phyloP scores from a whole-genome alignment of 2,329 filamentous ascomycete genomes.

The Ascochyta clinopodiicola region DNA sequence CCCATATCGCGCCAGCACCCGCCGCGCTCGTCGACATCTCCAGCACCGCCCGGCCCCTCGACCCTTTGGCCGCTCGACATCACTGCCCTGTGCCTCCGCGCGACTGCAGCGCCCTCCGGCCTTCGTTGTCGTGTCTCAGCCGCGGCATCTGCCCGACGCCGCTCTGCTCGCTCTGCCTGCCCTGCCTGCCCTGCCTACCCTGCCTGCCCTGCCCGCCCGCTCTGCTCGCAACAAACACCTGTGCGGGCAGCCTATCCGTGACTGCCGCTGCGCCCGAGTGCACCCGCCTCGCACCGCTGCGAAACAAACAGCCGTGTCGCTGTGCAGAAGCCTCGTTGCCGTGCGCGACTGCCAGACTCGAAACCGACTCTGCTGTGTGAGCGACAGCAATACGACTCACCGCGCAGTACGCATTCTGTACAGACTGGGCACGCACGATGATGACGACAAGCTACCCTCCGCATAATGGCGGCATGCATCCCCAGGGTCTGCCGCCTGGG shows the following conservation, averaged over 20 bases:
- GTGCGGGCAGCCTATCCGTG: conserved; percentile 24
- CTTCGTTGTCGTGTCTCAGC: conserved; percentile 29
- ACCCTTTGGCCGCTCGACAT: conserved; percentile 1
- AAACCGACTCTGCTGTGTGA: not conserved
- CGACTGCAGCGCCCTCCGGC: conserved; percentile 14
- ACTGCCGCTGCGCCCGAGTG: conserved; percentile 5
- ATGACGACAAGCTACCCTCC: conserved; percentile 76
- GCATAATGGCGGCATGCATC: conserved; percentile 74
- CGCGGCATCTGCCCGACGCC: conserved; percentile 35
- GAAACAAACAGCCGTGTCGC: not conserved
- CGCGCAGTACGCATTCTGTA: conserved; percentile 14
- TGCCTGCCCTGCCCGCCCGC: not conserved
- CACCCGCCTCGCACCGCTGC: not conserved
- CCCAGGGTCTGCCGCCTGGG: conserved; percentile 70
- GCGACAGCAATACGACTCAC: not conserved
- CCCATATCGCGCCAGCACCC: conserved; percentile 35
- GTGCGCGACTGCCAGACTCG: not conserved
- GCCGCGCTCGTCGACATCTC: conserved; percentile 22
- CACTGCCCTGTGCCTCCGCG: conserved; percentile 24
- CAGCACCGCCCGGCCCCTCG: no score
- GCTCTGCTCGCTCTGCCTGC: not conserved
- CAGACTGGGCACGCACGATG: conserved; percentile 58
- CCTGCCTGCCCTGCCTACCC: no score
- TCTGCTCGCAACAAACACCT: conserved; percentile 29
- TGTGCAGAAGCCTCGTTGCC: not conserved